Evolutionary conservation across 176 grass and related monocot species (phyloP).

Genomic region (Tuctoria greenei): DNA sequence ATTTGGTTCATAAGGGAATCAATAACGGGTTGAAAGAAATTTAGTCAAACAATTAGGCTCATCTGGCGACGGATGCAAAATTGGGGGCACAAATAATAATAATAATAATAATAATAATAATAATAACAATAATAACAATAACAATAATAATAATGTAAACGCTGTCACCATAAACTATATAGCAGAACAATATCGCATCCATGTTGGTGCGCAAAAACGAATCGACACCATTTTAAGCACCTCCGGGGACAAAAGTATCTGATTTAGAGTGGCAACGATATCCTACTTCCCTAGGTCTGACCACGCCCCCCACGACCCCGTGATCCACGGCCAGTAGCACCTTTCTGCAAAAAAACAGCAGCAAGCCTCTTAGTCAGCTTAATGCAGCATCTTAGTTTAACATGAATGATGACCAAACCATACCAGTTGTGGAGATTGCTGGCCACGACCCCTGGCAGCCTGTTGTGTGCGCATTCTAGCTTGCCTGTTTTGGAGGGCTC

Average conservation of each 20-base stretch:
- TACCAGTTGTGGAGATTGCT: slow-evolving; percentile 51
- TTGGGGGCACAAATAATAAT: not conserved
- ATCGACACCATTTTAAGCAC: not conserved
- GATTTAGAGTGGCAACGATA: not conserved
- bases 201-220: not conserved
- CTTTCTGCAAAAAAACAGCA: slow-evolving; percentile 25
- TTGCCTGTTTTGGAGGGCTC: slow-evolving; percentile 61
- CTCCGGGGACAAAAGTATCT: not conserved
- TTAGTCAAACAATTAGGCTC: not conserved
- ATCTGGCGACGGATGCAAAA: not conserved
- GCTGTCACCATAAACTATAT: not conserved
- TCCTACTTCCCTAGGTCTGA: slow-evolving; percentile 16
- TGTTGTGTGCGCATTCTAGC: slow-evolving; percentile 38
- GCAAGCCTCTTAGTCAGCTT: not conserved
- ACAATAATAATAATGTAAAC: too few relatives aligned
- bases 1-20: too few relatives aligned
- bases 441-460: slow-evolving; percentile 45
- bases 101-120: too few relatives aligned
- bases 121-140: too few relatives aligned
- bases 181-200: not conserved
- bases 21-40: not conserved
- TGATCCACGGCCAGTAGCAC: slow-evolving; percentile 32
- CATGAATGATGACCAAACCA: not conserved
- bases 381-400: not conserved
- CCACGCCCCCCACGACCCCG: slow-evolving; percentile 49